phyloP scores from a whole-genome alignment of 345 rosid species.

The Pistacia atlantica region DNA sequence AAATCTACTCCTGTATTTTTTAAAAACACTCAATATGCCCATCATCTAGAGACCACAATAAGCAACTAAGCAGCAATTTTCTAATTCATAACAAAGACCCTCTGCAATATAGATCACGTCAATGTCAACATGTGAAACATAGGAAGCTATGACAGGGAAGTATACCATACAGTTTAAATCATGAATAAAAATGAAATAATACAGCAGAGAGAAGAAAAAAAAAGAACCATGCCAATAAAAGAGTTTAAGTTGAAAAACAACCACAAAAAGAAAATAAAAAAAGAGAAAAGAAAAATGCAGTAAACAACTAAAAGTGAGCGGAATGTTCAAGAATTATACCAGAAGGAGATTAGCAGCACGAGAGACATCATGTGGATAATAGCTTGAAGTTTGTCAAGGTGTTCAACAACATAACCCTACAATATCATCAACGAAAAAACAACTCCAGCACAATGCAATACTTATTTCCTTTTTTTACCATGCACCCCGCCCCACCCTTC shows the following conservation, averaged over 20 bases:
- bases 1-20: not conserved
- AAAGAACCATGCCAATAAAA: not conserved
- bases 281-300: not conserved
- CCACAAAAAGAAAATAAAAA: not conserved
- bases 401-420: slow-evolving; percentile 17
- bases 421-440: slow-evolving; percentile 14
- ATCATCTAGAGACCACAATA: not conserved
- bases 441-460: slow-evolving; percentile 16
- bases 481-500: no score
- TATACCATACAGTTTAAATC: not conserved
- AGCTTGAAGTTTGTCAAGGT: slow-evolving; percentile 62
- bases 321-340: slow-evolving; percentile 41
- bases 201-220: not conserved
- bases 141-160: not conserved
- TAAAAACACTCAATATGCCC: not conserved
- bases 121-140: not conserved
- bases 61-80: not conserved
- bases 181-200: not conserved
- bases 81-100: not conserved
- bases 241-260: not conserved
- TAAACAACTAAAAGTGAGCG: not conserved
- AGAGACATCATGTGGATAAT: slow-evolving; percentile 74
- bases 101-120: not conserved
- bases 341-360: slow-evolving; percentile 71
- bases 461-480: no score